Base-by-base conservation (phyloP, 345 rosid species). In the Microthlaspi erraticum region DNA sequence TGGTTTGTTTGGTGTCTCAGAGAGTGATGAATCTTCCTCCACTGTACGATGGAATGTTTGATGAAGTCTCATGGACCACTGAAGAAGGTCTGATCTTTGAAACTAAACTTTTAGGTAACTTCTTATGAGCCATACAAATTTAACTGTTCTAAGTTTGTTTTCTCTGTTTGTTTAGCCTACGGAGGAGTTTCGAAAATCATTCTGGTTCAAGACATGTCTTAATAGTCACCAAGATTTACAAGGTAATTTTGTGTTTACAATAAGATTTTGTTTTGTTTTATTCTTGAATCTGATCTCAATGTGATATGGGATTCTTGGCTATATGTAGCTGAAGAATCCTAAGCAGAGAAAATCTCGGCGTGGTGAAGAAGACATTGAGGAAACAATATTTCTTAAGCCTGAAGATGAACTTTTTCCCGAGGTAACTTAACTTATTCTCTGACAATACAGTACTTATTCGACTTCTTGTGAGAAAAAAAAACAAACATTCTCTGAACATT, bases 341-440 rank as follows among this genome's bases (percentile, higher is more conserved):
- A 66, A 73, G 44, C 72, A 67, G 76, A 87, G 67, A 67, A 82
- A 74, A 69, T 67, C 72, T 50, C 78, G 72, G 54, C 58, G 56
- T 74, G 65, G 63, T 67, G 75, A 78, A 20, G 71, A 52, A 42
- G 87, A 84, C 5, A 9, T 12, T 62, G 93, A 84, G 46, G 81
- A 72, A 46, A 74, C 87, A 18, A 8, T 88, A 70, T 93, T 83
- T 45, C 60, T 76, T 45, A 93, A 93, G 74, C 90, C 87, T 1
- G 99, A 93, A 78, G 97, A 93, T 81, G 96, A 93, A 80, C 85
- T 87, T 32, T 84, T 93, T 61, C 90, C 86, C 42, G 68, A 89
- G 92, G 97, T 91, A 78, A 55, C 45, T n/a, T n/a, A n/a, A n/a
- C n/a, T 11, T 55, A 38, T 39, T 33, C 50, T 58, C 29, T n/a